These are phyloP conservation scores for Candida parachauliodes DNA, from an alignment of 805 yeast species.

Conservation along the genomic window DNA sequence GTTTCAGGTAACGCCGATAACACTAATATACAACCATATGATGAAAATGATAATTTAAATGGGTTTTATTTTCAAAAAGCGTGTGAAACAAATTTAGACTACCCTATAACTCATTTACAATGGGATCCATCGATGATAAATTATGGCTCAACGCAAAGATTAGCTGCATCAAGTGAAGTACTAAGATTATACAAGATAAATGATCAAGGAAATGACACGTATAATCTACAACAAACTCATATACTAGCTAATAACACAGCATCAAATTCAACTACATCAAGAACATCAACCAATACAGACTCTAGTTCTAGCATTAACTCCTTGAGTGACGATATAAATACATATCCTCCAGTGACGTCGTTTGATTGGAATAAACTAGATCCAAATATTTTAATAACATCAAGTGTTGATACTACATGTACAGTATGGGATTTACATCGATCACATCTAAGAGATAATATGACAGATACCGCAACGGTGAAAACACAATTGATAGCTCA, in stretches of 20 bases:
- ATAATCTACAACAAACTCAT: conserved; percentile 38
- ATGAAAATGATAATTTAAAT: conserved; percentile 15
- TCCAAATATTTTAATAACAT: conserved; percentile 68
- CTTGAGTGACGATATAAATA: conserved; percentile 37
- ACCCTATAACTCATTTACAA: conserved; percentile 67
- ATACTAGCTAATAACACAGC: conserved; percentile 36
- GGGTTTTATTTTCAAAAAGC: conserved; percentile 43
- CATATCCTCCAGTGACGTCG: conserved; percentile 84
- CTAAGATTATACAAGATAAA: conserved; percentile 59
- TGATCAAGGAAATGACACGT: conserved; percentile 36
- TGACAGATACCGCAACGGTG: conserved; percentile 54
- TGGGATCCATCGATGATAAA: conserved; percentile 63
- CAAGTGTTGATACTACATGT: conserved; percentile 94
- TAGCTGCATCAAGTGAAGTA: conserved; percentile 72
- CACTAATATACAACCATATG: conserved; percentile 2
- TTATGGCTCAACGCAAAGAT: conserved; percentile 30
- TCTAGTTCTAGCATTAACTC: conserved; percentile 4
- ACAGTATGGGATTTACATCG: conserved; percentile 84
- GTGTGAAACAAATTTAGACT: conserved; percentile 52
- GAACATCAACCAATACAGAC: conserved; percentile 1
- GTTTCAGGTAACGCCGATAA: conserved; percentile 4
- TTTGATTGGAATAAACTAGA: conserved; percentile 88
- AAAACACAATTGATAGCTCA: conserved; percentile 95
- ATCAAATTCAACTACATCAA: conserved; percentile 11
- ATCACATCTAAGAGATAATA: conserved; percentile 13